Evolutionary conservation across 805 yeast genomes (phyloP), one percentile per base, ranked within the genome.

Genomic region (Ogataea salicorniae): DNA sequence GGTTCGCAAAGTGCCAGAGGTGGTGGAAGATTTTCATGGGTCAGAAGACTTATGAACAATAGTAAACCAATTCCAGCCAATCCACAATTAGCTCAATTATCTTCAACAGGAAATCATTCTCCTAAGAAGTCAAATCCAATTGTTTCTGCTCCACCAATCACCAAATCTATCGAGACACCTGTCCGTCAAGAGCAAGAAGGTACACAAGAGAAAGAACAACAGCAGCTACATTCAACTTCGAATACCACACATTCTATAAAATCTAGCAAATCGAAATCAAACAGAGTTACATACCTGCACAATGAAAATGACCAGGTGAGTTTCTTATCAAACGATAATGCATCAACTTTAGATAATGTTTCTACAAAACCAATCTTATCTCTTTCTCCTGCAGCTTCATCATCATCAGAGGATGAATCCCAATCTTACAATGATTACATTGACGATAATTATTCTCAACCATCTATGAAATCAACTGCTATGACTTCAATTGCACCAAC

Each of bases 311-410:
- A 56, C 34, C 49, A 50, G 26, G 17, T 40, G 2, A 58, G 62
- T 45, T 53, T 26, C 34, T 15, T 48, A 29, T 54, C 56, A 41
- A 51, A 45, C 31, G 51, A 50, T 2, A 62, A 57, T 31, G 49
- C 49, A 7, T 53, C 57, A 5, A 52, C 61, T 1, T 34, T 56
- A 15, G 64, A 60, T 39, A 75, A 75, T 49, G 62, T 71, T 42
- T 73, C 79, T 50, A 77, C 80, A 4, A 69, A 63, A 34, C 81
- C 81, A 1, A 62, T 77, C 34, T 68, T 75, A 47, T 76, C 80
- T 33, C 59, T 74, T 8, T 62, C 73, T 4, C 71, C 77, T 1
- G 66, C 52, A 17, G 57, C 51, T 17, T 49, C 52, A 15, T 52
- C 51, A 2, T 48, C 48, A 23, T 55, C 55, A 14, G 47, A 48